Evolutionary conservation across 2,329 filamentous ascomycete genomes (phyloP).

Genomic region (Acarospora socialis): DNA sequence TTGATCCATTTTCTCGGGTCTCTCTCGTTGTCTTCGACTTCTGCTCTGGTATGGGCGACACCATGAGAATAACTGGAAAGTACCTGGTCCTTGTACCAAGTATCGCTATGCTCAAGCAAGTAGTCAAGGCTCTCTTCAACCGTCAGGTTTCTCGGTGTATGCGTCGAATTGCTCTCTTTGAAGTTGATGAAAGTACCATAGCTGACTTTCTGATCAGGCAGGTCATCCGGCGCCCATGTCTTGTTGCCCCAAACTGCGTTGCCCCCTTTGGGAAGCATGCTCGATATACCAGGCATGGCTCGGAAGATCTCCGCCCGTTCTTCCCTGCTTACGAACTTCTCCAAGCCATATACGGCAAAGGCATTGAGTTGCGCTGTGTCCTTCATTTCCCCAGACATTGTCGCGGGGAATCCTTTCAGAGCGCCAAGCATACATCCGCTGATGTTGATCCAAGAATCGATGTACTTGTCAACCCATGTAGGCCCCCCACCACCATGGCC

Average conservation of each 20-base stretch:
- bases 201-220: slow-evolving; percentile 53
- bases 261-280: slow-evolving; percentile 91
- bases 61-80: slow-evolving; percentile 71
- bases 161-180: slow-evolving; percentile 48
- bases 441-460: slow-evolving; percentile 97
- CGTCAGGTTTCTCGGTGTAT: slow-evolving; percentile 59
- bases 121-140: slow-evolving; percentile 64
- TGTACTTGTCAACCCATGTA: slow-evolving; percentile 76
- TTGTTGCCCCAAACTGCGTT: slow-evolving; percentile 88
- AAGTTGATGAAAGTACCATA: slow-evolving; percentile 82
- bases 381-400: slow-evolving; percentile 94
- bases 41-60: slow-evolving; percentile 60
- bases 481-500: slow-evolving; percentile 67
- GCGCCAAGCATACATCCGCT: slow-evolving; percentile 96
- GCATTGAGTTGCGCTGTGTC: slow-evolving; percentile 94
- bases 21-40: slow-evolving; percentile 72
- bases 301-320: slow-evolving; percentile 90
- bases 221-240: slow-evolving; percentile 78
- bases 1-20: slow-evolving; percentile 82
- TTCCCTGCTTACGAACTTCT: slow-evolving; percentile 83
- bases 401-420: slow-evolving; percentile 75
- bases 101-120: slow-evolving; percentile 61
- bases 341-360: slow-evolving; percentile 90
- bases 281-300: slow-evolving; percentile 90
- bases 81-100: slow-evolving; percentile 71